Conservation (phyloP, 1,284 basidiomycete genomes). For the Chondrostereum purpureum region DNA sequence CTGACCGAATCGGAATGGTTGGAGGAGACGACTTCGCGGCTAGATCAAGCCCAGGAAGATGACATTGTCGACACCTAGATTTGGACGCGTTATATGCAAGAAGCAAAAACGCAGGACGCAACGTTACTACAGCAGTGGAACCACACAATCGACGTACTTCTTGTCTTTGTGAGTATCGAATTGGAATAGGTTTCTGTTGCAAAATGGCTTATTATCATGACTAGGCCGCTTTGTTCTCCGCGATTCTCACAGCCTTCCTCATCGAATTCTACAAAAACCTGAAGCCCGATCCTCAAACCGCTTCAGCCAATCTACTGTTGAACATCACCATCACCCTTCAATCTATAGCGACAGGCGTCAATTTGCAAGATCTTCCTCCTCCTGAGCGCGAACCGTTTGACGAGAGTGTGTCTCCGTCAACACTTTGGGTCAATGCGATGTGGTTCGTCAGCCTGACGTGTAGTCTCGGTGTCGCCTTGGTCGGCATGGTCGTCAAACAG, state of each 20-base stretch:
- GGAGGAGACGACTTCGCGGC: too few relatives aligned
- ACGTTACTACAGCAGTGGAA: not conserved
- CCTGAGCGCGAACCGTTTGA: not conserved
- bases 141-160: constrained; percentile 8
- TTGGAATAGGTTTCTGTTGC: not conserved
- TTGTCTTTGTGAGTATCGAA: constrained; percentile 8
- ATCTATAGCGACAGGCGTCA: not conserved
- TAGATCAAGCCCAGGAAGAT: too few relatives aligned
- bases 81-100: too few relatives aligned
- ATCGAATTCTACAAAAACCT: not conserved
- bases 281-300: not conserved
- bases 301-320: not conserved
- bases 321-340: not conserved
- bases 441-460: constrained; percentile 15
- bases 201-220: not conserved
- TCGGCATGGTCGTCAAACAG: constrained; percentile 12
- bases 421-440: constrained; percentile 10
- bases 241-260: not conserved
- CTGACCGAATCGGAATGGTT: too few relatives aligned
- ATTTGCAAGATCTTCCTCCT: not conserved
- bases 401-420: not conserved
- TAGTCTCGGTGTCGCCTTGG: constrained; percentile 9
- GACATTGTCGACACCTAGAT: too few relatives aligned
- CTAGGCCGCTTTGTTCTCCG: not conserved
- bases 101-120: not conserved